These are phyloP conservation scores for Arthrobotrys musiformis DNA, from an alignment of 2,329 filamentous ascomycete species.

Conservation along the genomic window DNA sequence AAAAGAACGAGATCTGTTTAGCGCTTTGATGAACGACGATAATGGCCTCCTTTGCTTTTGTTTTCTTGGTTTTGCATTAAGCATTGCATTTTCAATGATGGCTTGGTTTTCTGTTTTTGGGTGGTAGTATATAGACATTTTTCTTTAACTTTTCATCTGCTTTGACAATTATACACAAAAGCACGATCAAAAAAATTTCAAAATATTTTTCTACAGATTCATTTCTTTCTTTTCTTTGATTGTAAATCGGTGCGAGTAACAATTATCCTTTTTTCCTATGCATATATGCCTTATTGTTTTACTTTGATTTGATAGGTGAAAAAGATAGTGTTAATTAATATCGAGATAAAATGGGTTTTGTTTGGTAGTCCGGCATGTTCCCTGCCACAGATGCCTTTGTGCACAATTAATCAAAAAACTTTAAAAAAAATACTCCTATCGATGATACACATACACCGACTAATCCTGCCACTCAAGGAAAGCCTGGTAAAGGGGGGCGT, in stretches of 20 bases:
- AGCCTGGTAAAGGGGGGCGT: background rate
- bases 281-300: too few species aligned
- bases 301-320: background rate
- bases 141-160: background rate
- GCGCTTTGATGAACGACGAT: conserved; percentile 33
- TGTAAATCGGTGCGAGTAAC: background rate
- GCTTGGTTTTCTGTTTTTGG: background rate
- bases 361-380: background rate
- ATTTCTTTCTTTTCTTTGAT: background rate
- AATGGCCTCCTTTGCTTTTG: background rate
- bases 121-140: conserved; percentile 6
- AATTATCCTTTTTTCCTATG: too few species aligned
- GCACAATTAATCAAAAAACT: background rate
- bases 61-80: background rate
- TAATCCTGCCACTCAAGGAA: background rate
- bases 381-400: background rate
- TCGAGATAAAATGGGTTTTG: background rate
- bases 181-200: conserved; percentile 4
- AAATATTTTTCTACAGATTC: background rate
- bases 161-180: background rate
- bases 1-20: conserved; percentile 19
- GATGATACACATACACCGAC: background rate
- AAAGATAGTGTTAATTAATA: background rate
- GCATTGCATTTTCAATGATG: conserved; percentile 16
- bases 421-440: background rate